These are phyloP conservation scores for Centrapalus pauciflorus DNA, from an alignment of 129 eudicot species.

Conservation along the genomic window DNA sequence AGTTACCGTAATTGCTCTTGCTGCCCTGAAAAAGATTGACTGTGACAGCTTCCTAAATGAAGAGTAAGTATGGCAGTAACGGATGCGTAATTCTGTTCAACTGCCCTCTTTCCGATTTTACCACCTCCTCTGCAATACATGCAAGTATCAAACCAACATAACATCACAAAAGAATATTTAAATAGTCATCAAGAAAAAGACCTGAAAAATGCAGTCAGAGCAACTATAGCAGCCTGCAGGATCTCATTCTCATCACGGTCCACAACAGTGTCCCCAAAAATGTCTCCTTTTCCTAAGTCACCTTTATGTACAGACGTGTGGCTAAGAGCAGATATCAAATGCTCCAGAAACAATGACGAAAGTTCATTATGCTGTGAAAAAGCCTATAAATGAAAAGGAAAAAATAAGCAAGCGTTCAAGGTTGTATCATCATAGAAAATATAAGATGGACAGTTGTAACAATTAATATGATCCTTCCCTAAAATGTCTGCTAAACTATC, in stretches of 20 bases:
- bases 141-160: neutral
- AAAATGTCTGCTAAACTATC: neutral
- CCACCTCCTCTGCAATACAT: conserved; percentile 85
- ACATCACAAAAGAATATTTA: neutral
- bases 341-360: conserved; percentile 78
- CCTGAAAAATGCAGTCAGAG: conserved; percentile 97
- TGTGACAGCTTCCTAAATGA: conserved; percentile 87
- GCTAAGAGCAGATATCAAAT: conserved; percentile 65
- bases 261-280: conserved; percentile 34
- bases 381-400: conserved; percentile 35
- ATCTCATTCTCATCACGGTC: conserved; percentile 49
- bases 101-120: conserved; percentile 78
- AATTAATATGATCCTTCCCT: neutral
- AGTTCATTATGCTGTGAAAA: conserved; percentile 86
- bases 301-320: conserved; percentile 45
- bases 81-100: conserved; percentile 81
- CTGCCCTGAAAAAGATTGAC: conserved; percentile 59
- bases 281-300: conserved; percentile 59
- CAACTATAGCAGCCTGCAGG: conserved; percentile 80
- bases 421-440: neutral
- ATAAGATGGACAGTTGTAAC: neutral
- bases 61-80: conserved; percentile 84
- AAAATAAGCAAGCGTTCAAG: neutral
- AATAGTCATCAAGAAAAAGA: conserved; percentile 18
- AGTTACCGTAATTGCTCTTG: conserved; percentile 79